Base-by-base conservation (phyloP, 805 yeast genomes). In the Nakazawaea siamensis region DNA sequence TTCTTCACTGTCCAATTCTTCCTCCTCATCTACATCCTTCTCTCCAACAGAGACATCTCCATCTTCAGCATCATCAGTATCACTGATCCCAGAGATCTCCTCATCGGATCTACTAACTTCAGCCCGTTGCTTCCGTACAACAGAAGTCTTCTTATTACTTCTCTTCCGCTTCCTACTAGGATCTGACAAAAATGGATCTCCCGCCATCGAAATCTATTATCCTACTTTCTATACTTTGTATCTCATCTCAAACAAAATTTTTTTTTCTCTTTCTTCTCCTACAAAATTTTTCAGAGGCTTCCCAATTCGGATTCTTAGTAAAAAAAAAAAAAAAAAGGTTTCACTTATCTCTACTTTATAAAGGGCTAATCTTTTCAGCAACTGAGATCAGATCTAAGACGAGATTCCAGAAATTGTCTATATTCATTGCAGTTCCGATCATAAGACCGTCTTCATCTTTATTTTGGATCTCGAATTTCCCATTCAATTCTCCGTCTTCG, bases 111-210 rank as follows among this genome's bases (percentile, higher is more conserved):
- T 5, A 35, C 39, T 11, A 11, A 14, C 31, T 19, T 28, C 27
- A 21, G 34, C 27, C n/a, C n/a, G n/a, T n/a, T n/a, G n/a, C n/a
- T n/a, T n/a, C n/a, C n/a, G n/a, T n/a, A n/a, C n/a, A n/a, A n/a
- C n/a, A 5, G 38, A 24, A 4, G 33, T 27, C 14, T 33, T 50
- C 40, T 47, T 43, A 48, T 40, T 16, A 23, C 54, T 41, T 39
- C 72, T 57, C 51, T 62, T 68, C 41, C 74, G 54, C 53, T 65
- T 75, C 48, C 62, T 64, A 7, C 71, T 60, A 33, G 82, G 80
- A 47, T 75, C 82, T 13, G 73, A 63, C 44, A 77, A 68, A 52
- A 77, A 76, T 6, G 80, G 72, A 54, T 76, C 83, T 38, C 68
- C 68, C 31, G 72, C 71, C 79, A 73, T 59, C n/a, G n/a, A n/a